Base-by-base conservation (phyloP, 257 asterid species). In the Jasminum sambac region DNA sequence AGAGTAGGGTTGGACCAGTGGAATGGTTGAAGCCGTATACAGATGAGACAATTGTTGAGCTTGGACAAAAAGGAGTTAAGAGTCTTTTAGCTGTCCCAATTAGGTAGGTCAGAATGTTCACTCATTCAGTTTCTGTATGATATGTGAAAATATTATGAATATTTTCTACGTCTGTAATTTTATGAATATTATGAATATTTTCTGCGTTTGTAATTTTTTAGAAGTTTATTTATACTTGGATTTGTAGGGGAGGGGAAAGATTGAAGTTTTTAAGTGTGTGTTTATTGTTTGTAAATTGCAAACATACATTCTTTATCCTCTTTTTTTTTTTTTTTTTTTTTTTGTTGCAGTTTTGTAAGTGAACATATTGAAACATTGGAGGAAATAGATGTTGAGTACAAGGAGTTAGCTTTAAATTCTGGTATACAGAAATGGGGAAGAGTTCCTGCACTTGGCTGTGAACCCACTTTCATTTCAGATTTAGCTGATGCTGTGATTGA, bases 1-100 rank as follows among this genome's bases (percentile, higher is more conserved):
- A 95, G 99, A 95, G 99, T 82, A 89, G 99, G 87, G 99, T 95
- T 76, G 99, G 98, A 65, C 99, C 99, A 46, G 99, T 91, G 73
- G 98, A 95, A 84, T 95, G 99, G 99, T 78, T 95, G 83, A 95
- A 79, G 81, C 99, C 99, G 40, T 95, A 95, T 80, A 95, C 99
- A 14, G 99, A 95, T 66, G 99, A 91, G 84, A 91, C 94, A 39
- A 95, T 95, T 67, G 41, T 91, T 77, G 98, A 87, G 74, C 99
- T 95, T 50, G 99, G 99, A 44, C 74, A 68, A 74, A 91, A 82
- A 87, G 99, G 99, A 79, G 92, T 95, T 44, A 91, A 88, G 84
- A 89, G 93, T 82, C 92, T 95, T 82, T 86, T 95, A 59, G 99
- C 99, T 78, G 99, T 95, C 72, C 99, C 99, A 75, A 95, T 95